Base-by-base conservation (phyloP, 306 rosid species). In the Castanea mollissima region DNA sequence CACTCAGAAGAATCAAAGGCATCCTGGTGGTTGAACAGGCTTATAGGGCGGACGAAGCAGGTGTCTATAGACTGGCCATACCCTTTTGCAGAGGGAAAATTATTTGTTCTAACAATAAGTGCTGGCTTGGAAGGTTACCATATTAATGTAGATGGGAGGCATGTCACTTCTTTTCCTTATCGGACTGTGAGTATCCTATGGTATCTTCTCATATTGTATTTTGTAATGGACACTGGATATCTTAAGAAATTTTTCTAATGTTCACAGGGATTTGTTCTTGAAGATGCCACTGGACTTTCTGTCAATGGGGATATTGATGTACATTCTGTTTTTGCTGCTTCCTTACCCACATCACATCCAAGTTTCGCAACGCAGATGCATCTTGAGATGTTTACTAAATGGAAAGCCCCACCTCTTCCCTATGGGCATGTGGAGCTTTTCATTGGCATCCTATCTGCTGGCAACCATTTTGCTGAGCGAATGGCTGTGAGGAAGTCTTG, bases 401-500 rank as follows among this genome's bases (percentile, higher is more conserved):
- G 97, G 99, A 95, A 89, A 83, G 90, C 93, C 76, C 96, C 94
- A 29, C 70, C 87, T 73, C 80, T 90, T 73, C 88, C 81, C 20
- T 8, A 70, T 44, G 73, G 75, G 73, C 84, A 67, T 60, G 89
- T 88, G 62, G 94, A 89, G 85, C 91, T 95, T 81, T 93, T 95
- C 83, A 86, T 95, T 34, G 99, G 98, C 70, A 90, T 95, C 64
- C 95, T 95, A 67, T 95, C 99, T 13, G 98, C 99, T 19, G 99
- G 99, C 19, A 93, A 89, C 85, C 98, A 95, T 91, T 95, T 95
- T 87, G 93, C 94, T 2, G 97, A 95, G 85, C 80, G 97, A 60
- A 95, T 95, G 99, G 98, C 99, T 41, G 93, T 93, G 74, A 90
- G 99, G 86, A 95, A 95, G 88, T 91, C 99, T 27, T 95, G 99